Percentiles rank a stretch among this genome's conserved stretches.
Evolutionary conservation across 202 grass and related monocot genomes (phyloP).

Genomic region (Carex sylvatica): DNA sequence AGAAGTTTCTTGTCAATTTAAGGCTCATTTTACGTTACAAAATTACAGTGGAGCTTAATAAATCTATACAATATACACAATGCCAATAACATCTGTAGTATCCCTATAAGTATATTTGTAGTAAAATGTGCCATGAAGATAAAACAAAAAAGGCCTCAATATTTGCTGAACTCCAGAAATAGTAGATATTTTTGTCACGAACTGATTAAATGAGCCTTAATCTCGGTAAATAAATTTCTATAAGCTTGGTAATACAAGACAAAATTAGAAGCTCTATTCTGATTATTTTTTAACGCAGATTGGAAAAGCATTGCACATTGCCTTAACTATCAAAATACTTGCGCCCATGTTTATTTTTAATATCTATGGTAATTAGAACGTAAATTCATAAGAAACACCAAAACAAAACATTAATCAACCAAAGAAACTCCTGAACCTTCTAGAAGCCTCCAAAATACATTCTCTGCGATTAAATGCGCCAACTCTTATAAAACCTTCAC

Average conservation of each 20-base stretch:
- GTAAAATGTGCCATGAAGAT: too few species aligned
- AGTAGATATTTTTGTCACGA: neutral
- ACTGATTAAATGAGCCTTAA: neutral
- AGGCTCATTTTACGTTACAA: too few species aligned
- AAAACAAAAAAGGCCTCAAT: too few species aligned
- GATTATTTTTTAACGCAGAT: neutral
- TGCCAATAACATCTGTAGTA: neutral
- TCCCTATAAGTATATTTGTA: too few species aligned
- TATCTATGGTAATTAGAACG: conserved; percentile 1
- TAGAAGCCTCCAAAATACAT: conserved; percentile 53
- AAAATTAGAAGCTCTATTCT: neutral
- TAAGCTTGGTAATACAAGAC: neutral
- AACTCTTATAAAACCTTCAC: conserved; percentile 86
- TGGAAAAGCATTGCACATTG: neutral
- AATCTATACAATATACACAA: neutral
- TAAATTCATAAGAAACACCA: neutral
- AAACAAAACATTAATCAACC: conserved; percentile 31
- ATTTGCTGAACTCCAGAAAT: too few species aligned
- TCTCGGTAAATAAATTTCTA: neutral
- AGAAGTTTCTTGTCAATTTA: too few species aligned
- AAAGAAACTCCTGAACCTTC: conserved; percentile 59
- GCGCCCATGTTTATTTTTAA: neutral
- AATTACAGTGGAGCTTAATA: neutral
- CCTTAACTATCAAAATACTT: neutral
- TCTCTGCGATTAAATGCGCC: conserved; percentile 76